Percentiles rank a stretch among this genome's conserved stretches.
Conservation (phyloP, 305 asterid species). For the Andrographis paniculata region DNA sequence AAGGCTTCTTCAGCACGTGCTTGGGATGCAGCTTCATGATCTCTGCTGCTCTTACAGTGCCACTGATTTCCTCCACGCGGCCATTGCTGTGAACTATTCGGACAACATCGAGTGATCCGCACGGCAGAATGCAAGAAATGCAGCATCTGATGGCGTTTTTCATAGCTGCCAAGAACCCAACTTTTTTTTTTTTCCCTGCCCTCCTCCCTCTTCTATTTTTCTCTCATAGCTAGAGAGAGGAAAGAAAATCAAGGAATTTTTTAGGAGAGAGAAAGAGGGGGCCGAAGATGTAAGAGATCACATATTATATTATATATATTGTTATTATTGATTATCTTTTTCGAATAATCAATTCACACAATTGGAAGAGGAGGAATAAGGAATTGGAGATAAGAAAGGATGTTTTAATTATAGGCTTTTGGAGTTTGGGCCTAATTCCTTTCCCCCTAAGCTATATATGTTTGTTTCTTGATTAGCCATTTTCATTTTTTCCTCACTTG, state of each 20-base stretch:
- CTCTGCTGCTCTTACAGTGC: constrained; percentile 56
- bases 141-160: constrained; percentile 73
- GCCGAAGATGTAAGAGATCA: neutral
- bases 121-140: constrained; percentile 97
- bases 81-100: constrained; percentile 88
- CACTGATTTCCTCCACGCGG: constrained; percentile 71
- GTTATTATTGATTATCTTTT: constrained; percentile 17
- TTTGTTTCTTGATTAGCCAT: neutral
- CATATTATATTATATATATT: neutral
- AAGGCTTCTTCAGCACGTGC: constrained; percentile 79
- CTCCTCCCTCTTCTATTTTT: neutral
- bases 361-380: too few species aligned
- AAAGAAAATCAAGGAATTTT: constrained; percentile 16
- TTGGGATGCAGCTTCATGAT: constrained; percentile 77
- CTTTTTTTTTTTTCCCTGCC: neutral
- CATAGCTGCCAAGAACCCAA: constrained; percentile 26
- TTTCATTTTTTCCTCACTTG: constrained; percentile 5
- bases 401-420: constrained; percentile 33
- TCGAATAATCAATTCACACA: too few species aligned
- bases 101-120: constrained; percentile 89
- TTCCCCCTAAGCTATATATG: neutral
- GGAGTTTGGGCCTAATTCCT: constrained; percentile 7
- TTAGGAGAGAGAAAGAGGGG: neutral
- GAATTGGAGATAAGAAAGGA: too few species aligned
- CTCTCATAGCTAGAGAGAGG: too few species aligned